Conservation (phyloP, 352 stramenopile species). For the Phytophthora cryptogea region DNA sequence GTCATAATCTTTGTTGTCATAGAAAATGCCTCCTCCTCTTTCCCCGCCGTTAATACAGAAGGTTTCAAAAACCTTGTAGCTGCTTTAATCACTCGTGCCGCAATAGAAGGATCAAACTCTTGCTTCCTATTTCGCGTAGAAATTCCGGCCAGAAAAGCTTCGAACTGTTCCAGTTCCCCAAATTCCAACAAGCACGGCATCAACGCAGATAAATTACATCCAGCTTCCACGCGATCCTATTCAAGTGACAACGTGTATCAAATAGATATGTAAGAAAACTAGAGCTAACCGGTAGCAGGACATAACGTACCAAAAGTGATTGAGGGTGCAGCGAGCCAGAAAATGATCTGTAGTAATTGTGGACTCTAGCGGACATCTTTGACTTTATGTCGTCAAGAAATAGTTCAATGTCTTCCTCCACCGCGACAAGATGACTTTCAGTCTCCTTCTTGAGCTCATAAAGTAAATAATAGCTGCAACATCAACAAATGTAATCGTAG, state of each 20-base stretch:
- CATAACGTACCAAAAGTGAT: constrained; percentile 44
- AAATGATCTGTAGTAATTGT: constrained; percentile 44
- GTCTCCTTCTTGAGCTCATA: constrained; percentile 51
- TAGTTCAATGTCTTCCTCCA: constrained; percentile 27
- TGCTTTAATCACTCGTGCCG: constrained; percentile 19
- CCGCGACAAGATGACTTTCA: constrained; percentile 32
- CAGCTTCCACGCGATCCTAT: constrained; percentile 30
- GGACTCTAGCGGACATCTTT: constrained; percentile 54
- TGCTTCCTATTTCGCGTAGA: constrained; percentile 29
- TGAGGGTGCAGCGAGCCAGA: constrained; percentile 38
- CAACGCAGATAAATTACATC: constrained; percentile 8
- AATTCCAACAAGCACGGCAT: constrained; percentile 33
- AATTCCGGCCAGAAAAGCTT: constrained; percentile 23
- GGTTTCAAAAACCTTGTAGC: constrained; percentile 5
- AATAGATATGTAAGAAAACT: constrained; percentile 1
- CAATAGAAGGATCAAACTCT: constrained; percentile 12
- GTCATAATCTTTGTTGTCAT: constrained; percentile 22
- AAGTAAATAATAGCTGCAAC: constrained; percentile 38
- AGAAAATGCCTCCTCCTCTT: constrained; percentile 9
- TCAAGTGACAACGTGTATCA: neutral
- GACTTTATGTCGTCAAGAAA: constrained; percentile 37
- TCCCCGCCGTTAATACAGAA: neutral
- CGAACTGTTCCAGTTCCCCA: constrained; percentile 36
- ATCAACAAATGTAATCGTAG: constrained; percentile 10
- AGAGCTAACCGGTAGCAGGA: neutral